These are phyloP conservation scores for Westerdykella ornata DNA, from an alignment of 2,329 filamentous ascomycete genomes.

Conservation along the genomic window DNA sequence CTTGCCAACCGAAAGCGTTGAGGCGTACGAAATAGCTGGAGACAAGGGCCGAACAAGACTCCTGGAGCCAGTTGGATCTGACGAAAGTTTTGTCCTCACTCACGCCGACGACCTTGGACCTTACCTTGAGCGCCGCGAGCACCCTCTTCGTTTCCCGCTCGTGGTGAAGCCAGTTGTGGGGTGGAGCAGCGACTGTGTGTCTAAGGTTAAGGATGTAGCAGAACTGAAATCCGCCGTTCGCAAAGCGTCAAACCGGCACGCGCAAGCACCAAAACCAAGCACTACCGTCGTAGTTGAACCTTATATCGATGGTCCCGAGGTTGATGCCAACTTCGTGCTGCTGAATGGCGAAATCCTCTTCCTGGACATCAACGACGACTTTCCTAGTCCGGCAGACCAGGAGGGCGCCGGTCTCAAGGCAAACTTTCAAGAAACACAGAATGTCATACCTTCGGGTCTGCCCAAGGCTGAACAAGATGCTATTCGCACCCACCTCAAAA, in stretches of 20 bases:
- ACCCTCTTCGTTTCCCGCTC: slow-evolving; percentile 3
- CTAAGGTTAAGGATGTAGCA: slow-evolving; percentile 1
- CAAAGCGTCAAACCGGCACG: slow-evolving; percentile 4
- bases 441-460: slow-evolving; percentile 4
- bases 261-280: slow-evolving; percentile 6
- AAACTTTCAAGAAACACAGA: slow-evolving; percentile 9
- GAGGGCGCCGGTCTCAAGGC: not conserved
- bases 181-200: slow-evolving; percentile 7
- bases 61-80: not conserved
- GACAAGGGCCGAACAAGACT: slow-evolving; percentile 21
- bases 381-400: slow-evolving; percentile 8
- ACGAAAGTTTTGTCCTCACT: slow-evolving; percentile 5
- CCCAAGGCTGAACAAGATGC: slow-evolving; percentile 5
- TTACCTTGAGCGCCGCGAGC: slow-evolving; percentile 1
- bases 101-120: not conserved
- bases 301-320: slow-evolving; percentile 14
- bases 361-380: slow-evolving; percentile 10
- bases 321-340: slow-evolving; percentile 14
- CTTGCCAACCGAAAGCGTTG: slow-evolving; percentile 22
- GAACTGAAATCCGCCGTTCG: slow-evolving; percentile 4
- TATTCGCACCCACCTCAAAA: slow-evolving; percentile 1
- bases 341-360: slow-evolving; percentile 12
- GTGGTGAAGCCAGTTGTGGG: slow-evolving; percentile 8
- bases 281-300: slow-evolving; percentile 22
- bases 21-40: slow-evolving; percentile 17